These are phyloP conservation scores for Talaromyces sp. DNA, from an alignment of 2,329 filamentous ascomycete species.

Conservation along the genomic window DNA sequence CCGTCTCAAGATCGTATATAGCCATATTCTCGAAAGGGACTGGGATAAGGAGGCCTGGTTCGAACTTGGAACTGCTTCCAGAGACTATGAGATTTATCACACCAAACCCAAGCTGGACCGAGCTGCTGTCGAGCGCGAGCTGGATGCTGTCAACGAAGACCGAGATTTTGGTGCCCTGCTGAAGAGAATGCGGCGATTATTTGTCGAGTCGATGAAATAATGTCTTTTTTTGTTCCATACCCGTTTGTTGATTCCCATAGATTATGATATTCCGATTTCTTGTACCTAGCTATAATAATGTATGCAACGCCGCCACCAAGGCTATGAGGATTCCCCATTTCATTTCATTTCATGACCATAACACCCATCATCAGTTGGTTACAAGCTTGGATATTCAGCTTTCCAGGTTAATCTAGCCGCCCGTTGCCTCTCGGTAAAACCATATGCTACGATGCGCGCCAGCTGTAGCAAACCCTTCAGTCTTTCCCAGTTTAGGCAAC, in stretches of 20 bases:
- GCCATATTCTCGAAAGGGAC: constrained; percentile 77
- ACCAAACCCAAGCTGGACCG: constrained; percentile 63
- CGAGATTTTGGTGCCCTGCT: constrained; percentile 56
- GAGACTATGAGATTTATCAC: constrained; percentile 80
- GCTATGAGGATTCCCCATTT: neutral
- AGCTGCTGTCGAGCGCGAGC: constrained; percentile 49
- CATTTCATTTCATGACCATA: neutral
- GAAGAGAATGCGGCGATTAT: constrained; percentile 58
- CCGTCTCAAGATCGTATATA: constrained; percentile 83
- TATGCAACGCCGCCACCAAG: neutral
- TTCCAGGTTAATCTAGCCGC: constrained; percentile 40
- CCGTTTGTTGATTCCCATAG: constrained; percentile 7
- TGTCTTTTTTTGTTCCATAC: neutral
- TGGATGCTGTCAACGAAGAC: constrained; percentile 55
- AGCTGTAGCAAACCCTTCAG: constrained; percentile 70
- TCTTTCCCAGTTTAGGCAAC: constrained; percentile 63
- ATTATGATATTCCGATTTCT: constrained; percentile 10
- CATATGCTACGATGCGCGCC: constrained; percentile 70
- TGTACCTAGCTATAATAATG: neutral
- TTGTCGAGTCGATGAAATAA: constrained; percentile 51
- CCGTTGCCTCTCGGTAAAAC: constrained; percentile 81
- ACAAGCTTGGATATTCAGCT: neutral
- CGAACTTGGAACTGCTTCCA: constrained; percentile 72
- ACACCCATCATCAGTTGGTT: neutral
- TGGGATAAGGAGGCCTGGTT: constrained; percentile 92